These are phyloP conservation scores for Saraca asoca DNA, from an alignment of 331 rosid genomes.

Conservation along the genomic window DNA sequence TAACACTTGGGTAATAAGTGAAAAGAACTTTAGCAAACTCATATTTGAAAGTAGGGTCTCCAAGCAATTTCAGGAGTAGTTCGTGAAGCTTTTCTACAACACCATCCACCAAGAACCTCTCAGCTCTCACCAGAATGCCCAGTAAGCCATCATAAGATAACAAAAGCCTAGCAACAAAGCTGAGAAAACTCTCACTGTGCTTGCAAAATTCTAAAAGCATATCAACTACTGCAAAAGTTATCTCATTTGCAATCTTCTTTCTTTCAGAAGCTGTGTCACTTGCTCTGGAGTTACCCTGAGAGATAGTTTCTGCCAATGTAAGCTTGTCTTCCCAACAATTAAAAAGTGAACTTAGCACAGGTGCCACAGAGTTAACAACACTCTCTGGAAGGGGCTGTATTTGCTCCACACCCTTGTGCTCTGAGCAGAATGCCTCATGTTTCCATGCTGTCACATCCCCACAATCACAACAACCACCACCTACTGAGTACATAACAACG, in stretches of 20 bases:
- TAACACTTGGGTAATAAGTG: slow-evolving; percentile 75
- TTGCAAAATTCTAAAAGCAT: slow-evolving; percentile 86
- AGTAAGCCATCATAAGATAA: slow-evolving; percentile 58
- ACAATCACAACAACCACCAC: slow-evolving; percentile 99
- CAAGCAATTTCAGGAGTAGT: slow-evolving; percentile 79
- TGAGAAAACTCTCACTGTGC: slow-evolving; percentile 88
- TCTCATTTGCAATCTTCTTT: slow-evolving; percentile 60
- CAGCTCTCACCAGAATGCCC: slow-evolving; percentile 70
- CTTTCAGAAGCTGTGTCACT: slow-evolving; percentile 42
- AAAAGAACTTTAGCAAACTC: slow-evolving; percentile 89
- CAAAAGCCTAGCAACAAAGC: slow-evolving; percentile 70
- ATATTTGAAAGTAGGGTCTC: slow-evolving; percentile 88
- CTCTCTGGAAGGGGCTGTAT: slow-evolving; percentile 79
- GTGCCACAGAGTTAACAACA: slow-evolving; percentile 53
- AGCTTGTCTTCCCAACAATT: slow-evolving; percentile 67
- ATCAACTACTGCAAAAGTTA: slow-evolving; percentile 75
- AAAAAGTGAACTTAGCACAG: slow-evolving; percentile 73
- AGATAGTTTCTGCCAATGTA: slow-evolving; percentile 40
- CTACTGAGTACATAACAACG: slow-evolving; percentile 70
- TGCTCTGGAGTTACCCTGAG: slow-evolving; percentile 46
- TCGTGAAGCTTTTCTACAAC: slow-evolving; percentile 76
- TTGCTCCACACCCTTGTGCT: slow-evolving; percentile 87
- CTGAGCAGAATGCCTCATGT: slow-evolving; percentile 88
- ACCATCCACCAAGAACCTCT: slow-evolving; percentile 60
- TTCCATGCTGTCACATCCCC: slow-evolving; percentile 99